Conservation (phyloP, 306 rosid species). For the Datisca glomerata region DNA sequence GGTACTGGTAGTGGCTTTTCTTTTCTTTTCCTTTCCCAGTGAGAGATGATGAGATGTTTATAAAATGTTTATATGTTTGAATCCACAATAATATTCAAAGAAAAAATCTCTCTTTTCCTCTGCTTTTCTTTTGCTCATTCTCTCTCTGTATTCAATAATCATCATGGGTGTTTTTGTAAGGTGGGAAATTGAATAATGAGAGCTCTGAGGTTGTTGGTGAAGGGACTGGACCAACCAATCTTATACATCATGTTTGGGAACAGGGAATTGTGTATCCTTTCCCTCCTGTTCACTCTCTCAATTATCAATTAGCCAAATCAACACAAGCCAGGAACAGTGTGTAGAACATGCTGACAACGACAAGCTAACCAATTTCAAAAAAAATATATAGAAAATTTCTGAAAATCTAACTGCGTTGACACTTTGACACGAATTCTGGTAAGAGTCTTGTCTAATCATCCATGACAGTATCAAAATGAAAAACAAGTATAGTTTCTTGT, state of each 20-base stretch:
- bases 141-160: neutral
- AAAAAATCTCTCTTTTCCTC: conserved; percentile 15
- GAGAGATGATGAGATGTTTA: conserved; percentile 32
- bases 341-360: conserved; percentile 30
- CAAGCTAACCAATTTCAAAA: conserved; percentile 38
- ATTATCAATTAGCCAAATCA: no score
- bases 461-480: neutral
- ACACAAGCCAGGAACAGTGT: neutral
- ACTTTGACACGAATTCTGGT: conserved; percentile 43
- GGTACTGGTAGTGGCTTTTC: conserved; percentile 3
- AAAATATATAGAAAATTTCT: no score
- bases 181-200: no score
- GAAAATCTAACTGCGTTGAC: conserved; percentile 54
- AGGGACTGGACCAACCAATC: no score
- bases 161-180: no score
- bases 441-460: conserved; percentile 19
- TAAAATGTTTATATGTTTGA: conserved; percentile 48
- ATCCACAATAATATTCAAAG: conserved; percentile 18
- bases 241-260: conserved; percentile 6
- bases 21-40: neutral
- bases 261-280: neutral
- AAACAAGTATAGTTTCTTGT: no score
- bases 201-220: no score
- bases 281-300: no score
- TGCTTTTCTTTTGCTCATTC: neutral